Percentiles rank a stretch among this genome's conserved stretches.
Conservation (phyloP, 805 yeast genomes). For the Cyberlindnera euphorbiiphila region DNA sequence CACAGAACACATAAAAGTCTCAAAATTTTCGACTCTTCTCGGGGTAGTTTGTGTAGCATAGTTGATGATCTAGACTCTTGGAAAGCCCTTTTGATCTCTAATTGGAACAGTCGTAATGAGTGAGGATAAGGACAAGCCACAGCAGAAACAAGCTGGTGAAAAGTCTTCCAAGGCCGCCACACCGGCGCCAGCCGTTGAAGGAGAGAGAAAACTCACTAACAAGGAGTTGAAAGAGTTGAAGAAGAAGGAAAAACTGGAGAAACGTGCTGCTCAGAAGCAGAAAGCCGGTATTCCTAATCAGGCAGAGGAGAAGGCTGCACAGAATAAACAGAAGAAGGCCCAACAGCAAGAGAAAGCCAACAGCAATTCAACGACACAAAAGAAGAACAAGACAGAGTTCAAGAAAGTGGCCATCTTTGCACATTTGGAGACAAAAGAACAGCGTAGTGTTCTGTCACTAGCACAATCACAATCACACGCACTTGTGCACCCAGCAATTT, state of each 20-base stretch:
- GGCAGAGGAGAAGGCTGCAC: conserved; percentile 31
- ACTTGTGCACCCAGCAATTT: conserved; percentile 79
- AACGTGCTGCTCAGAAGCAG: conserved; percentile 83
- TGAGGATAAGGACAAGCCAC: conserved; percentile 1
- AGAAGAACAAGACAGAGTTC: conserved; percentile 40
- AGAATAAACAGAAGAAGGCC: conserved; percentile 38
- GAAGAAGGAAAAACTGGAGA: conserved; percentile 87
- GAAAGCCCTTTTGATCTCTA: too few relatives aligned
- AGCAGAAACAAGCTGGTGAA: neutral
- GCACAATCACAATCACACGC: conserved; percentile 29
- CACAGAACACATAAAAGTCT: too few relatives aligned
- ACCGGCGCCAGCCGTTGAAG: conserved; percentile 9
- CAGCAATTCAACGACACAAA: neutral
- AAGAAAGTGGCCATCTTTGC: conserved; percentile 62
- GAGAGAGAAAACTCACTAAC: conserved; percentile 46
- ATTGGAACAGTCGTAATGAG: neutral
- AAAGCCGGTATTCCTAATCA: conserved; percentile 52
- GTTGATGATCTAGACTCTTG: too few relatives aligned
- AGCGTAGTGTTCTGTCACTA: conserved; percentile 43
- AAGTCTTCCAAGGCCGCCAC: neutral
- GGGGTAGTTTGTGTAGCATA: too few relatives aligned
- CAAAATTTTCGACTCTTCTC: conserved; percentile 9
- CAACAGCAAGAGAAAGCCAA: conserved; percentile 34
- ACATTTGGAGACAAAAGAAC: conserved; percentile 77
- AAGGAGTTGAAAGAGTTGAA: conserved; percentile 85